phyloP scores from a whole-genome alignment of 2,329 filamentous ascomycete genomes.

The Xylaria hypoxylon region DNA sequence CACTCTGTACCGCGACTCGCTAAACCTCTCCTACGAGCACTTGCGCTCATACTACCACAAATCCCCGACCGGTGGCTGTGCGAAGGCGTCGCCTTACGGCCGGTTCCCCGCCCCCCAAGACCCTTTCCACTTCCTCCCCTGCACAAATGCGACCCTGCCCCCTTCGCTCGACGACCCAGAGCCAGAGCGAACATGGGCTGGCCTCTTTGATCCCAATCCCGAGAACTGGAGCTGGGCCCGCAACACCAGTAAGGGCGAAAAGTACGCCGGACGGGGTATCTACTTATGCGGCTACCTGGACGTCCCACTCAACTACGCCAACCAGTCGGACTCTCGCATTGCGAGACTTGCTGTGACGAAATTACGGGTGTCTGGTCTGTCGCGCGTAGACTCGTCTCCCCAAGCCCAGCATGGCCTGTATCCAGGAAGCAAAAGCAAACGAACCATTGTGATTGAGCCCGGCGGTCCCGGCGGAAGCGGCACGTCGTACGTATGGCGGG shows the following conservation, averaged over 20 bases:
- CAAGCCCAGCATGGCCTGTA: constrained; percentile 20
- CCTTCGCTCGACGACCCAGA: constrained; percentile 56
- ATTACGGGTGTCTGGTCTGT: constrained; percentile 62
- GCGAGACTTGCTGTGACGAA: constrained; percentile 62
- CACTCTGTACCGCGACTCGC: no score
- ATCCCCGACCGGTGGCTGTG: constrained; percentile 29
- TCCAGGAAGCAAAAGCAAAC: constrained; percentile 55
- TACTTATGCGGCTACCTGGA: constrained; percentile 40
- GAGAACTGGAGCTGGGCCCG: constrained; percentile 61
- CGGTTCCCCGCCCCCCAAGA: constrained; percentile 57
- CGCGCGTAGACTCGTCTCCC: constrained; percentile 41
- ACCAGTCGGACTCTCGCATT: constrained; percentile 46
- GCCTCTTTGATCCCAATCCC: constrained; percentile 58
- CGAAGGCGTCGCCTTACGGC: constrained; percentile 49
- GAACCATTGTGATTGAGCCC: constrained; percentile 63
- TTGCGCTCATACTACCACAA: no score
- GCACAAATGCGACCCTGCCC: constrained; percentile 56
- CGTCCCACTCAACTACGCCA: constrained; percentile 37
- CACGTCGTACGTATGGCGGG: constrained; percentile 56
- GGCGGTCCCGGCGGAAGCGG: constrained; percentile 64
- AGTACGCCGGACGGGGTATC: constrained; percentile 45
- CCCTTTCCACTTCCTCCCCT: constrained; percentile 61
- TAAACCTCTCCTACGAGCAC: no score
- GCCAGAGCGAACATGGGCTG: constrained; percentile 55
- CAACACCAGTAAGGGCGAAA: constrained; percentile 21